Evolutionary conservation across 1,284 basidiomycete genomes (phyloP).

Genomic region (Trichosporon sp.): DNA sequence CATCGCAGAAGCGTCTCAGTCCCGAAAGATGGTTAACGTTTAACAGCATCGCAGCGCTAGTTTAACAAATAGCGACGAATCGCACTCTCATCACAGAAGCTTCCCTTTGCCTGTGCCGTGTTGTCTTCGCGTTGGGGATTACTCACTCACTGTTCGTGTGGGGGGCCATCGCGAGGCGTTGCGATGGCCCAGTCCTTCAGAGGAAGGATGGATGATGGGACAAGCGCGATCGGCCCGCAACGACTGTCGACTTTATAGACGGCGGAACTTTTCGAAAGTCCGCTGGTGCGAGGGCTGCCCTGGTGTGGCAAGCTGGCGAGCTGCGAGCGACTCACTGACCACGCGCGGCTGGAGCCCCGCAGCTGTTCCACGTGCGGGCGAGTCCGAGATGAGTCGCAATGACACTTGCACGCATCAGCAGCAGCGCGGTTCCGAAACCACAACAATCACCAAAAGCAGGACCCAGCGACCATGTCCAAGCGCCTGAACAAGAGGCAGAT

Average conservation of each 20-base stretch:
- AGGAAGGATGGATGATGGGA: not conserved
- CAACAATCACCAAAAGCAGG: not conserved
- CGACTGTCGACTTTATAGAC: not conserved
- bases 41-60: slow-evolving; percentile 62
- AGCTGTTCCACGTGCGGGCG: not conserved
- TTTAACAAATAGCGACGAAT: slow-evolving; percentile 44
- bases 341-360: not conserved
- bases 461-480: slow-evolving; percentile 47
- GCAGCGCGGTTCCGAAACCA: not conserved
- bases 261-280: not conserved
- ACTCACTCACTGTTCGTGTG: slow-evolving; percentile 1
- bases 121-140: not conserved
- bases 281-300: not conserved
- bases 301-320: too few species aligned
- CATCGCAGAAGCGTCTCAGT: slow-evolving; percentile 56
- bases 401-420: not conserved
- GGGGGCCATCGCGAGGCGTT: not conserved
- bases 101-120: not conserved
- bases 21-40: slow-evolving; percentile 97
- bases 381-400: not conserved
- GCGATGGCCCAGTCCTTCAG: not conserved
- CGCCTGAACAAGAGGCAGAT: slow-evolving; percentile 73
- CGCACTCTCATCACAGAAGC: slow-evolving; percentile 65
- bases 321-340: not conserved
- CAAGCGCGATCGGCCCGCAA: not conserved